Conservation (phyloP, 2,329 filamentous ascomycete genomes). For the Parastagonospora nodorum region DNA sequence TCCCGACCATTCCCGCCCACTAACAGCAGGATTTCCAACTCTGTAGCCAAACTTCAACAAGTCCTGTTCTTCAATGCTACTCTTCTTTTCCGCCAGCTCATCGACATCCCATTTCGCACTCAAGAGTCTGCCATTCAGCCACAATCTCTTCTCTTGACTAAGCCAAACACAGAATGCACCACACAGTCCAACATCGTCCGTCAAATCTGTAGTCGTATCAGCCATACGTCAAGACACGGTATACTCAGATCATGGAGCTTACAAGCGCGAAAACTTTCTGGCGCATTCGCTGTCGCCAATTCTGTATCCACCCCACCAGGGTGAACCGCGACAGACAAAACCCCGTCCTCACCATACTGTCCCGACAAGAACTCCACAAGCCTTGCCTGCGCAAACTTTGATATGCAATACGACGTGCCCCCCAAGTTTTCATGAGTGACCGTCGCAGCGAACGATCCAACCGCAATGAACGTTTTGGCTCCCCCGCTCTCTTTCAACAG, state of each 20-base stretch:
- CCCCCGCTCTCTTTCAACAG: conserved; percentile 24
- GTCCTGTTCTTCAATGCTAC: conserved; percentile 27
- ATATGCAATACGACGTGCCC: conserved; percentile 41
- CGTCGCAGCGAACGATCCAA: conserved; percentile 38
- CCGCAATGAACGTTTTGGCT: conserved; percentile 30
- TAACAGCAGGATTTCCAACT: conserved; percentile 1
- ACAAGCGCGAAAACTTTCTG: conserved; percentile 34
- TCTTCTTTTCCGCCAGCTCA: conserved; percentile 29
- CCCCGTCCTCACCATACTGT: conserved; percentile 27
- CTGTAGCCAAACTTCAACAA: conserved; percentile 35
- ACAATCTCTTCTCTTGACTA: conserved; percentile 34
- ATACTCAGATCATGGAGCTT: conserved; percentile 1
- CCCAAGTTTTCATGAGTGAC: conserved; percentile 48
- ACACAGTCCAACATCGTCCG: conserved; percentile 34
- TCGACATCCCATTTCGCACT: conserved; percentile 38
- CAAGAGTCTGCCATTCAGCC: conserved; percentile 35
- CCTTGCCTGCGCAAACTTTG: conserved; percentile 36
- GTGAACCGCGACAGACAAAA: conserved; percentile 34
- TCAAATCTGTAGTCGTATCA: conserved; percentile 23
- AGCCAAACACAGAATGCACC: conserved; percentile 44
- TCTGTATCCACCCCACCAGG: conserved; percentile 39
- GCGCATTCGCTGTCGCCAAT: conserved; percentile 28
- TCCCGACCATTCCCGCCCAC: too few relatives aligned
- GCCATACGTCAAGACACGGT: neutral
- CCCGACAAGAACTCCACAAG: conserved; percentile 32